Evolutionary conservation across 2,329 filamentous ascomycete genomes (phyloP).

Genomic region (Didymella pomorum): DNA sequence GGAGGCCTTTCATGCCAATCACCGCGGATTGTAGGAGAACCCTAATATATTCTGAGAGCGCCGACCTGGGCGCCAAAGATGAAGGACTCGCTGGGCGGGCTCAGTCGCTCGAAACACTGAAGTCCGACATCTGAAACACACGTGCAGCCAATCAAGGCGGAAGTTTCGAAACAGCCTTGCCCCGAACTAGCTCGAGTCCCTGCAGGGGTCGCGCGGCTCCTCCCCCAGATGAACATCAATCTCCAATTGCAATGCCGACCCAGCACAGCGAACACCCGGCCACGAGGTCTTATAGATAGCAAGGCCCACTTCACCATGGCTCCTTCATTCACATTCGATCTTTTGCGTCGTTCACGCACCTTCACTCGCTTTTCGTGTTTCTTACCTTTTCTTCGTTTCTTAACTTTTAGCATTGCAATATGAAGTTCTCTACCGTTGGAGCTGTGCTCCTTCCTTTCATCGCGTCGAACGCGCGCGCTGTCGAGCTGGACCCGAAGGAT

Average conservation of each 20-base stretch:
- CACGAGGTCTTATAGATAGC: constrained; percentile 18
- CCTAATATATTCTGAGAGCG: constrained; percentile 11
- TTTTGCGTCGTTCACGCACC: constrained; percentile 31
- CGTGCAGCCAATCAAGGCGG: constrained; percentile 7
- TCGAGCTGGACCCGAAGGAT: constrained; percentile 45
- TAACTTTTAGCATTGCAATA: constrained; percentile 32
- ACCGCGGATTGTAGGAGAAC: background rate
- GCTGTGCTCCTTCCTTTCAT: constrained; percentile 47
- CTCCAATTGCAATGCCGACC: constrained; percentile 11
- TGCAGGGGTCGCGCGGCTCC: constrained; percentile 17
- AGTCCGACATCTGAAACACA: constrained; percentile 30
- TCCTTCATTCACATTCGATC: constrained; percentile 27
- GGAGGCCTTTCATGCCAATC: constrained; percentile 12
- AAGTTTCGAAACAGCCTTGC: constrained; percentile 13
- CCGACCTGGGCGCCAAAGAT: constrained; percentile 19
- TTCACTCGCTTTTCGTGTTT: constrained; percentile 33
- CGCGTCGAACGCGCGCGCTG: constrained; percentile 37
- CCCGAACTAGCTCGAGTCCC: constrained; percentile 3
- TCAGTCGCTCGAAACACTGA: constrained; percentile 19
- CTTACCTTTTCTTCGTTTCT: constrained; percentile 29
- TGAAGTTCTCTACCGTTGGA: constrained; percentile 46
- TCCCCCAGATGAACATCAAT: constrained; percentile 19
- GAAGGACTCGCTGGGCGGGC: constrained; percentile 23
- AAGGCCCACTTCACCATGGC: constrained; percentile 29
- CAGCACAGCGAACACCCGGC: constrained; percentile 15